Conservation (phyloP, 2,329 filamentous ascomycete species). For the Botrytis hyacinthi region DNA sequence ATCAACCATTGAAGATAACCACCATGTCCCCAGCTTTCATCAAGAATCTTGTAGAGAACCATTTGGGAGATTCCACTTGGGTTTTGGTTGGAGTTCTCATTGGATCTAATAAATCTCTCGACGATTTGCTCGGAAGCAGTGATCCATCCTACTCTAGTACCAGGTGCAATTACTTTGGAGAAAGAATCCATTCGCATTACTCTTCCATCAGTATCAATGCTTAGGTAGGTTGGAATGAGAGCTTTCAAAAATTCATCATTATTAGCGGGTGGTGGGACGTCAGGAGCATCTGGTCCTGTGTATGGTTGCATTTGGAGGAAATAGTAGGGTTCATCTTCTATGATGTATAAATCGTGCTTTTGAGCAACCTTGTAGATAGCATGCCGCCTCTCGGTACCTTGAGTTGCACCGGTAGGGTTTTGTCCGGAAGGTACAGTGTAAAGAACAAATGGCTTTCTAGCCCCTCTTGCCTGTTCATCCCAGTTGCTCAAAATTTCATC, state of each 20-base stretch:
- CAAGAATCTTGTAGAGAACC: constrained; percentile 81
- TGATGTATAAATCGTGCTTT: constrained; percentile 68
- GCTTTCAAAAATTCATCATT: constrained; percentile 71
- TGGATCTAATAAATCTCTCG: constrained; percentile 65
- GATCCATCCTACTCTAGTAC: constrained; percentile 81
- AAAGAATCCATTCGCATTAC: constrained; percentile 91
- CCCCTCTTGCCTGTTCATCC: constrained; percentile 56
- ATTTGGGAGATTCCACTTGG: constrained; percentile 83
- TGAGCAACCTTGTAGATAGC: constrained; percentile 65
- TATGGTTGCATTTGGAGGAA: constrained; percentile 67
- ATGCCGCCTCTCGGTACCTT: constrained; percentile 55
- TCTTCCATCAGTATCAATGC: constrained; percentile 80
- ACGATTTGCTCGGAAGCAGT: constrained; percentile 83
- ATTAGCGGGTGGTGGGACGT: constrained; percentile 48
- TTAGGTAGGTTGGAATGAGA: constrained; percentile 73
- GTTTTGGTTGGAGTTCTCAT: constrained; percentile 81
- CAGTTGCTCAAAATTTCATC: constrained; percentile 64
- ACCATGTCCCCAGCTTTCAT: constrained; percentile 90
- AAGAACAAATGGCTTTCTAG: constrained; percentile 63
- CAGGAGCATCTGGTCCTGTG: constrained; percentile 35
- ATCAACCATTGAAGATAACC: constrained; percentile 91
- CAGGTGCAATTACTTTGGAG: constrained; percentile 85
- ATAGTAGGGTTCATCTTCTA: constrained; percentile 76
- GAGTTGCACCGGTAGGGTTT: constrained; percentile 73
- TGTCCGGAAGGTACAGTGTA: constrained; percentile 73